phyloP scores from a whole-genome alignment of 108 stramenopile genomes.

The Cyclotella kingstonii region DNA sequence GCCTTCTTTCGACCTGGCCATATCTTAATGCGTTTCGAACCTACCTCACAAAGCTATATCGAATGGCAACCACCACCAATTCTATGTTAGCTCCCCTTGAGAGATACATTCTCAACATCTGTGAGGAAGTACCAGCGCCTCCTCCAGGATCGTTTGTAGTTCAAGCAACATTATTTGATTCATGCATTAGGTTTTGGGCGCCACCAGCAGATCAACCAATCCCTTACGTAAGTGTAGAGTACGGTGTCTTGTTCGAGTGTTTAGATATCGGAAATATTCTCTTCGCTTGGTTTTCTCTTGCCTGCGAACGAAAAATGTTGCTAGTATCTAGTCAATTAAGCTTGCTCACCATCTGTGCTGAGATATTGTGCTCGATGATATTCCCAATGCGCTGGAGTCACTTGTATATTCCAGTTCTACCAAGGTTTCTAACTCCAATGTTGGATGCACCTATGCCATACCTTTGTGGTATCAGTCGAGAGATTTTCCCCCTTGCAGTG shows the following conservation, averaged over 20 bases:
- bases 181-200: slow-evolving; percentile 85
- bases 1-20: slow-evolving; percentile 93
- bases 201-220: slow-evolving; percentile 94
- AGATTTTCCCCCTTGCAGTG: slow-evolving; percentile 69
- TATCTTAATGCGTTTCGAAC: slow-evolving; percentile 89
- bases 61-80: slow-evolving; percentile 83
- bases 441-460: slow-evolving; percentile 91
- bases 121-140: slow-evolving; percentile 94
- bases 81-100: slow-evolving; percentile 92
- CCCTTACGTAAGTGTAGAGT: slow-evolving; percentile 91
- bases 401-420: slow-evolving; percentile 85
- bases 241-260: slow-evolving; percentile 87
- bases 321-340: slow-evolving; percentile 84
- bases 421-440: slow-evolving; percentile 79
- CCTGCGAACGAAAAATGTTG: slow-evolving; percentile 87
- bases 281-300: slow-evolving; percentile 73
- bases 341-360: slow-evolving; percentile 87
- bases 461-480: slow-evolving; percentile 82
- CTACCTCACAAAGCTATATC: slow-evolving; percentile 91
- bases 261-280: slow-evolving; percentile 83
- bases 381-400: slow-evolving; percentile 96
- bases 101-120: slow-evolving; percentile 93
- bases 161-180: slow-evolving; percentile 66
- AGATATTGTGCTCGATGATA: slow-evolving; percentile 90
- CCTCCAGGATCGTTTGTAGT: slow-evolving; percentile 93